Evolutionary conservation across 331 rosid genomes (phyloP).

Genomic region (Dryas integrifolia): DNA sequence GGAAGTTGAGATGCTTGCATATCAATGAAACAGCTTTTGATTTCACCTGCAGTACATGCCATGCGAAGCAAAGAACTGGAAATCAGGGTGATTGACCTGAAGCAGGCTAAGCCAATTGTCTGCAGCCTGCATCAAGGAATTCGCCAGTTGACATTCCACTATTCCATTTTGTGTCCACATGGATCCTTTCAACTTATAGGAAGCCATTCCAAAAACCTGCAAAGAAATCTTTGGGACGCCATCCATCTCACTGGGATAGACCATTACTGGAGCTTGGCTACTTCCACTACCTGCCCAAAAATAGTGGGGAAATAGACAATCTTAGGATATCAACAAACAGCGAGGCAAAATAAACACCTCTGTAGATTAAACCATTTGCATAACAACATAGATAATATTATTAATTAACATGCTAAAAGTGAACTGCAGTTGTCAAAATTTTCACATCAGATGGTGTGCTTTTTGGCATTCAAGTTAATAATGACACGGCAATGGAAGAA

Average conservation of each 20-base stretch:
- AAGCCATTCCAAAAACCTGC: conserved; percentile 61
- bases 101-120: conserved; percentile 59
- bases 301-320: background rate
- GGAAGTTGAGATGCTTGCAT: conserved; percentile 20
- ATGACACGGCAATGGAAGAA: too few relatives aligned
- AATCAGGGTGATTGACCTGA: conserved; percentile 70
- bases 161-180: conserved; percentile 50
- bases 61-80: conserved; percentile 63
- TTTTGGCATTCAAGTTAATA: too few relatives aligned
- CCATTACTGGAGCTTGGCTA: conserved; percentile 43
- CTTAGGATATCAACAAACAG: conserved; percentile 21
- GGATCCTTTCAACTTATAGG: conserved; percentile 64
- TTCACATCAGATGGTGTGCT: too few relatives aligned
- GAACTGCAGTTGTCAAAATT: background rate
- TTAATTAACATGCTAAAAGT: conserved; percentile 7
- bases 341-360: conserved; percentile 14
- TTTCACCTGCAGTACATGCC: conserved; percentile 51
- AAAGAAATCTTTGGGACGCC: conserved; percentile 52
- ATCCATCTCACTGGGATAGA: conserved; percentile 50
- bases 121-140: conserved; percentile 59
- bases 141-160: conserved; percentile 43
- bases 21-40: conserved; percentile 6
- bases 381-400: background rate
- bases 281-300: conserved; percentile 41
- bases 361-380: conserved; percentile 10